phyloP scores from a whole-genome alignment of 164 flowering plant genomes.

The Aristolochia contorta region DNA sequence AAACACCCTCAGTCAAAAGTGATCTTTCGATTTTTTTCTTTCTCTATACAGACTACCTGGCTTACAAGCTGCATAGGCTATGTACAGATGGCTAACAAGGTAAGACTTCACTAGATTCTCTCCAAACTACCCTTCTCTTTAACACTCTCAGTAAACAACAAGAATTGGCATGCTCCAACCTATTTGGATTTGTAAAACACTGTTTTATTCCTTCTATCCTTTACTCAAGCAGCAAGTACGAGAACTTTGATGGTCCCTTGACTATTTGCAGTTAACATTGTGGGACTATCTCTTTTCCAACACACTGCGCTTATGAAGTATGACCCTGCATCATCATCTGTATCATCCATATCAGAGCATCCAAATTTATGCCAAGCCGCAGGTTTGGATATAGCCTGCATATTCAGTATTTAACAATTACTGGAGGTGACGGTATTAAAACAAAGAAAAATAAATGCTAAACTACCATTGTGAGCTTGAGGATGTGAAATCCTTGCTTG shows the following conservation, averaged over 20 bases:
- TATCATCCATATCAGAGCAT: constrained; percentile 58
- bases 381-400: constrained; percentile 86
- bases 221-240: constrained; percentile 57
- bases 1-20: no score
- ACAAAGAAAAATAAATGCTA: background rate
- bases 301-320: constrained; percentile 93
- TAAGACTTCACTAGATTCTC: no score
- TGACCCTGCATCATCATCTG: constrained; percentile 65
- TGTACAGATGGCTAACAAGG: no score
- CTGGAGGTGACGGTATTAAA: background rate
- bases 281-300: constrained; percentile 95
- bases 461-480: background rate
- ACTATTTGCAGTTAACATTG: constrained; percentile 86
- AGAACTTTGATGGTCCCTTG: constrained; percentile 95
- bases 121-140: no score
- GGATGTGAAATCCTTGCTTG: background rate
- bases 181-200: no score
- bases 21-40: no score
- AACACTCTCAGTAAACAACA: no score
- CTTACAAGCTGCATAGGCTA: no score
- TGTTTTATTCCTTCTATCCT: background rate
- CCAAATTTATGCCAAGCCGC: constrained; percentile 80
- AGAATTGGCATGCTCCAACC: no score
- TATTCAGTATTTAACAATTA: background rate
- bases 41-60: no score